phyloP scores from a whole-genome alignment of 2,329 filamentous ascomycete species.

The Paracamarosporium sp. region DNA sequence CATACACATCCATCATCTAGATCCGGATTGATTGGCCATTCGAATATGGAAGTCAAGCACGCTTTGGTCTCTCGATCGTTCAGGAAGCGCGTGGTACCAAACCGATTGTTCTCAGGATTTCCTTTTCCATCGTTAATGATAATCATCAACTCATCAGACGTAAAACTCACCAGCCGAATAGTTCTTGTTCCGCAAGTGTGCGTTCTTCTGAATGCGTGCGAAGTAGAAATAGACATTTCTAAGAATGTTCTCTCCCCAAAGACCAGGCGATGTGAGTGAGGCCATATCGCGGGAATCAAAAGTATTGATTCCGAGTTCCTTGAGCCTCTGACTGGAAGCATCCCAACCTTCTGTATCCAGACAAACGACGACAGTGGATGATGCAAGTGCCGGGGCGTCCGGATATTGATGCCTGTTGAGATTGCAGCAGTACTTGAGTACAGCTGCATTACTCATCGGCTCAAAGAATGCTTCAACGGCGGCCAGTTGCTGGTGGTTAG shows the following conservation, averaged over 20 bases:
- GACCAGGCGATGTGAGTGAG: constrained; percentile 2
- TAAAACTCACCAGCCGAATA: background rate
- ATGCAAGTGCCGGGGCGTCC: constrained; percentile 13
- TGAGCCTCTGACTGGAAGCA: constrained; percentile 24
- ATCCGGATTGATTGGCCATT: background rate
- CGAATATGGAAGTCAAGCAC: background rate
- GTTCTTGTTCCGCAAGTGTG: constrained; percentile 23
- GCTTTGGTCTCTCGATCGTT: background rate
- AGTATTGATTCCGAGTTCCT: constrained; percentile 27
- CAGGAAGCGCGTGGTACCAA: constrained; percentile 27
- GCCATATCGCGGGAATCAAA: constrained; percentile 15
- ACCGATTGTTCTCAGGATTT: constrained; percentile 22
- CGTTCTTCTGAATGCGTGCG: constrained; percentile 26
- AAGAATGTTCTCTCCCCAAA: constrained; percentile 23
- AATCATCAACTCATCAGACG: background rate
- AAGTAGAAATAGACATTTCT: constrained; percentile 26
- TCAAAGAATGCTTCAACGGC: background rate
- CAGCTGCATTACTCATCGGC: background rate
- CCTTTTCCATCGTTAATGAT: background rate
- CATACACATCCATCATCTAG: constrained; percentile 6
- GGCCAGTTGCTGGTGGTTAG: background rate
- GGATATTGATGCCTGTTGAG: background rate
- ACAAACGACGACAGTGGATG: constrained; percentile 23
- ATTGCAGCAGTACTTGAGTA: background rate
- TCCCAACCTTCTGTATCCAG: constrained; percentile 33